Conservation (phyloP, 495 filamentous ascomycete genomes). For the Delitschia confertaspora region DNA sequence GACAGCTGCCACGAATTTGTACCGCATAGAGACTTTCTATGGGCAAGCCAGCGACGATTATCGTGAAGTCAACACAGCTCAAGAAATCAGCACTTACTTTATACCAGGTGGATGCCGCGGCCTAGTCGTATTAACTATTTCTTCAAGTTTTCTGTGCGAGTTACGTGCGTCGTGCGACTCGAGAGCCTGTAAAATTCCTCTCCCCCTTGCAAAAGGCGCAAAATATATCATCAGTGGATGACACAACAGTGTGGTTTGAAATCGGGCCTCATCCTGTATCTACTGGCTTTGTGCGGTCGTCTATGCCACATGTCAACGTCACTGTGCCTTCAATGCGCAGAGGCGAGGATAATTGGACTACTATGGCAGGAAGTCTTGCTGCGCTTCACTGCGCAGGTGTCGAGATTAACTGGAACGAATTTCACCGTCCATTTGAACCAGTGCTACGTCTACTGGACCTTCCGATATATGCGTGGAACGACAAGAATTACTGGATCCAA, state of each 20-base stretch:
- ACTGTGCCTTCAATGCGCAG: constrained; percentile 3
- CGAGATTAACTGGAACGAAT: constrained; percentile 15
- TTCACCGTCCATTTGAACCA: constrained; percentile 5
- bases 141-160: constrained; percentile 33
- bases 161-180: too few relatives aligned
- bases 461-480: constrained; percentile 28
- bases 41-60: constrained; percentile 35
- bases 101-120: constrained; percentile 34
- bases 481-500: constrained; percentile 40
- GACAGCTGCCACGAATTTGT: constrained; percentile 29
- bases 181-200: too few relatives aligned
- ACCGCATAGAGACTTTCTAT: constrained; percentile 35
- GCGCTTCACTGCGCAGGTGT: constrained; percentile 9
- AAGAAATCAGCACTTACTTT: constrained; percentile 37
- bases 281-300: too few relatives aligned
- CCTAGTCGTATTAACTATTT: constrained; percentile 41
- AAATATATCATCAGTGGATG: constrained; percentile 18
- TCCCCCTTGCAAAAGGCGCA: constrained; percentile 22
- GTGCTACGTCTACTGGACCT: constrained; percentile 3
- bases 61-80: constrained; percentile 30
- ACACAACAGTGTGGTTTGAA: constrained; percentile 35
- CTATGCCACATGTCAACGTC: neutral
- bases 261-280: too few relatives aligned
- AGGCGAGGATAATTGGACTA: constrained; percentile 14
- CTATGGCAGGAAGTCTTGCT: constrained; percentile 2